A percentile compares a stretch with the other conserved stretches of the same genome.
phyloP scores from a whole-genome alignment of 805 yeast species.

The Wickerhamiella occidentalis region DNA sequence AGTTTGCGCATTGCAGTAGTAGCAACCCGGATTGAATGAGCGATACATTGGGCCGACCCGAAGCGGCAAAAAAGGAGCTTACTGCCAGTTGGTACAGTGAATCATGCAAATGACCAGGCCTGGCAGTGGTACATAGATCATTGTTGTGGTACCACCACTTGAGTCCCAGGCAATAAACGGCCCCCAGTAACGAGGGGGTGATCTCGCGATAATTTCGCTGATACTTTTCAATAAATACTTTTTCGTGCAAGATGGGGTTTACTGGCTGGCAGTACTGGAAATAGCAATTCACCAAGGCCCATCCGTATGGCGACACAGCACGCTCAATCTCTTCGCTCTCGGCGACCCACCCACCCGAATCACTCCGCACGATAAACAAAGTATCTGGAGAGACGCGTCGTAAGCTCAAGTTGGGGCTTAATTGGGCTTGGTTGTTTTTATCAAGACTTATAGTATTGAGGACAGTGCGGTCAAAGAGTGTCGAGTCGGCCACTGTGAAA shows the following conservation, averaged over 20 bases:
- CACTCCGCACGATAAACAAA: conserved; percentile 64
- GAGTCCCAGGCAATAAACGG: conserved; percentile 76
- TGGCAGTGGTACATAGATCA: conserved; percentile 56
- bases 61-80: conserved; percentile 52
- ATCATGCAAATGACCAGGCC: conserved; percentile 52
- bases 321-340: conserved; percentile 77
- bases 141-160: conserved; percentile 94
- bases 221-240: conserved; percentile 84
- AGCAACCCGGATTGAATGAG: conserved; percentile 39
- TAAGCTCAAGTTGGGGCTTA: conserved; percentile 52
- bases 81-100: conserved; percentile 59
- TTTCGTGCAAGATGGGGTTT: conserved; percentile 81
- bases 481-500: conserved; percentile 78
- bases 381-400: conserved; percentile 68
- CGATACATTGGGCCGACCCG: conserved; percentile 78
- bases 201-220: conserved; percentile 83
- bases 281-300: conserved; percentile 51
- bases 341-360: conserved; percentile 58
- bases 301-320: conserved; percentile 87
- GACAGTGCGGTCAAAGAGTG: conserved; percentile 63
- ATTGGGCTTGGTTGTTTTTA: conserved; percentile 68
- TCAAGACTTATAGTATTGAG: conserved; percentile 52
- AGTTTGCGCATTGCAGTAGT: conserved; percentile 38
- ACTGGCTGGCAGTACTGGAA: conserved; percentile 82
- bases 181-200: conserved; percentile 80